These are phyloP conservation scores for Pelargonium citronellum DNA, from an alignment of 441 rosid species.

Conservation along the genomic window DNA sequence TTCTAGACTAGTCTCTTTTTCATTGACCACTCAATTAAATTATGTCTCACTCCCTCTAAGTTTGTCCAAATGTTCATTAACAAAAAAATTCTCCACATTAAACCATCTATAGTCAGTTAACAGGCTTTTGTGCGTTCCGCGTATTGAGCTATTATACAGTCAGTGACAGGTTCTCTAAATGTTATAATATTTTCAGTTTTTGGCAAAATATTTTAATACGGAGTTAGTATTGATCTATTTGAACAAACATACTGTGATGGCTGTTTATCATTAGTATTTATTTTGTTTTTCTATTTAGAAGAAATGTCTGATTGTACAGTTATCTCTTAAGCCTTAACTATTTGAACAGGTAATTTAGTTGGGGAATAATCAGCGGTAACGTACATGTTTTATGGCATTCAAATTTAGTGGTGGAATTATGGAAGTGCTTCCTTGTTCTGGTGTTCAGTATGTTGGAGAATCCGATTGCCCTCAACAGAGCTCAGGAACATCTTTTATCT, in stretches of 20 bases:
- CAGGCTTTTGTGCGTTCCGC: not conserved
- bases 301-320: constrained; percentile 9
- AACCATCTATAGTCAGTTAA: not conserved
- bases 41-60: not conserved
- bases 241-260: not conserved
- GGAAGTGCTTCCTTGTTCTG: constrained; percentile 56
- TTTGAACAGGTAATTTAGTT: constrained; percentile 32
- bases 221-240: not conserved
- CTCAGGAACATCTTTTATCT: constrained; percentile 26
- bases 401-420: constrained; percentile 35
- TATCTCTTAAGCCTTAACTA: constrained; percentile 13
- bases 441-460: constrained; percentile 42
- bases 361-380: constrained; percentile 18
- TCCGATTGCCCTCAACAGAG: constrained; percentile 38
- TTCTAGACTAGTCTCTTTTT: no score
- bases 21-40: not conserved
- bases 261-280: not conserved
- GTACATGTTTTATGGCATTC: constrained; percentile 24
- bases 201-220: not conserved
- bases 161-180: not conserved
- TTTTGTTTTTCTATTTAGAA: not conserved
- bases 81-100: not conserved
- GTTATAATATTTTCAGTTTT: not conserved
- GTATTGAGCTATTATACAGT: not conserved
- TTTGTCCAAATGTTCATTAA: not conserved